These are phyloP conservation scores for Amanita pallidorosea DNA, from an alignment of 768 basidiomycete species.

Conservation along the genomic window DNA sequence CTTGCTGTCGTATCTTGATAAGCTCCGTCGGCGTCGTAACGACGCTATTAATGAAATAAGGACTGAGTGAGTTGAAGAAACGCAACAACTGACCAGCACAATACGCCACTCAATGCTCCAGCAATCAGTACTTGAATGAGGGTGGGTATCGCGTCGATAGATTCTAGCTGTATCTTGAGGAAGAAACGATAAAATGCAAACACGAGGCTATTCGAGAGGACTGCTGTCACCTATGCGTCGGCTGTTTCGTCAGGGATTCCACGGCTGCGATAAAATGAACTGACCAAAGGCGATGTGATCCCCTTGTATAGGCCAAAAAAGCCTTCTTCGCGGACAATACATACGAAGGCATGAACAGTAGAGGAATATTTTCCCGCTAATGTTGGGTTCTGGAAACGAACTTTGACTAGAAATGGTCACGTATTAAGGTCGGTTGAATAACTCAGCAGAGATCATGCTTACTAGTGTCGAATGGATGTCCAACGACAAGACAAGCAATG, in stretches of 20 bases:
- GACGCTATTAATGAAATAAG: constrained; percentile 27
- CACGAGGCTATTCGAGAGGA: constrained; percentile 76
- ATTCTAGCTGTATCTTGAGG: constrained; percentile 52
- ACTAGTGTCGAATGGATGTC: constrained; percentile 67
- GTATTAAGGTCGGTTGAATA: background rate
- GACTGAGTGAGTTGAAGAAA: background rate
- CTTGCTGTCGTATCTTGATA: constrained; percentile 80
- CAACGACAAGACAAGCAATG: constrained; percentile 54
- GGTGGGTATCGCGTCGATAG: constrained; percentile 39
- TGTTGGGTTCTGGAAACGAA: constrained; percentile 62
- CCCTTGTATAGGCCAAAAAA: constrained; percentile 66
- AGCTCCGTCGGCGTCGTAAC: constrained; percentile 80
- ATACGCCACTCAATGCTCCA: constrained; percentile 70
- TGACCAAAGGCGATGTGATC: constrained; percentile 69
- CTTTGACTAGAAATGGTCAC: constrained; percentile 47
- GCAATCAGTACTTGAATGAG: constrained; percentile 67
- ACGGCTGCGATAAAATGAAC: constrained; percentile 11
- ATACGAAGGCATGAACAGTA: constrained; percentile 50
- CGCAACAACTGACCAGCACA: constrained; percentile 53
- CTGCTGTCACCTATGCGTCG: constrained; percentile 44
- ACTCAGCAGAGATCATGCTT: background rate
- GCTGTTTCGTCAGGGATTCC: background rate
- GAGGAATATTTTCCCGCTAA: constrained; percentile 49
- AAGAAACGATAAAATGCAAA: constrained; percentile 81
- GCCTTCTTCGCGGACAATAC: constrained; percentile 62